phyloP scores from a whole-genome alignment of 257 asterid genomes.

The Petunia secreta region DNA sequence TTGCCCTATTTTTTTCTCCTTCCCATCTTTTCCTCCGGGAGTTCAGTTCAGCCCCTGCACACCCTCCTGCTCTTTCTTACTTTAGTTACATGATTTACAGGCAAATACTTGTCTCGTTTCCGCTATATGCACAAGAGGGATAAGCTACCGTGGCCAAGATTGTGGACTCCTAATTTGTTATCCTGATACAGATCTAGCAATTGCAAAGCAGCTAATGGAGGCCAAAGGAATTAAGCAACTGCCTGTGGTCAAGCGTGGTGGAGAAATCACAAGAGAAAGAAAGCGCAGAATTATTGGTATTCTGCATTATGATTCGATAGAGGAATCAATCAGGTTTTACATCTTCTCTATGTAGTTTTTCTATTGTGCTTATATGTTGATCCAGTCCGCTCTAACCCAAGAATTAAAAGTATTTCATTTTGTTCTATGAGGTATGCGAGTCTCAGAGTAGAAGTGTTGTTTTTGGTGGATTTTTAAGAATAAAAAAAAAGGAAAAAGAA shows the following conservation, averaged over 20 bases:
- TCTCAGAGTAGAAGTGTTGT: background rate
- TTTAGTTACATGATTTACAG: constrained; percentile 43
- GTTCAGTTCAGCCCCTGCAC: background rate
- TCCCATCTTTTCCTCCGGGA: background rate
- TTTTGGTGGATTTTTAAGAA: background rate
- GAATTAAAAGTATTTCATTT: background rate
- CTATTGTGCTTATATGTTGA: background rate
- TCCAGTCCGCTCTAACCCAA: background rate
- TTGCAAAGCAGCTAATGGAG: constrained; percentile 96
- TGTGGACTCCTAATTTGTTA: constrained; percentile 81
- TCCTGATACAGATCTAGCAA: constrained; percentile 83
- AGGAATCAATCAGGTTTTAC: constrained; percentile 72
- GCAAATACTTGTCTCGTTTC: constrained; percentile 65
- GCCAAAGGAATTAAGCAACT: constrained; percentile 92
- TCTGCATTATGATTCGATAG: constrained; percentile 80
- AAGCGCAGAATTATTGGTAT: constrained; percentile 63
- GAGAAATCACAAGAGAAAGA: constrained; percentile 61
- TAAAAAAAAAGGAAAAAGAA: background rate
- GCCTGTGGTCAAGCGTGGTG: constrained; percentile 81
- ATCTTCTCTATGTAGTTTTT: background rate
- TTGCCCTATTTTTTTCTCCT: background rate
- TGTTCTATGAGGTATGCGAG: background rate
- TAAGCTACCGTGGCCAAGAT: constrained; percentile 67
- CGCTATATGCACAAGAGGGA: constrained; percentile 81
- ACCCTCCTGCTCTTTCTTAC: background rate